Percentiles rank a stretch among this genome's conserved stretches.
Conservation (phyloP, 148 eudicot species). For the Spergularia marina region DNA sequence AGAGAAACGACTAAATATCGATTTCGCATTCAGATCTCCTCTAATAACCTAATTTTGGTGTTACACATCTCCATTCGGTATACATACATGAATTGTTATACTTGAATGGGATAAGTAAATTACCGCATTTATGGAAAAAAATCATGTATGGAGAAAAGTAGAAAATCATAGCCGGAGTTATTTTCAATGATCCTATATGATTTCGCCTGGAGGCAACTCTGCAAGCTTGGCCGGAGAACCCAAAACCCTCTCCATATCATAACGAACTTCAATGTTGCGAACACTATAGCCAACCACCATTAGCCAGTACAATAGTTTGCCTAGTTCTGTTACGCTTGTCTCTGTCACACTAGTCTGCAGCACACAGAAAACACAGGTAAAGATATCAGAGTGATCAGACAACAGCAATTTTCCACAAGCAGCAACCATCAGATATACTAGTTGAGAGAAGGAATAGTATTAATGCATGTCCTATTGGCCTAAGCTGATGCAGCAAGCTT, state of each 20-base stretch:
- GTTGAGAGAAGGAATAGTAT: not conserved
- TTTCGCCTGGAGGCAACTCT: constrained; percentile 79
- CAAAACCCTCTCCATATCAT: constrained; percentile 81
- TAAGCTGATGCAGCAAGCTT: not conserved
- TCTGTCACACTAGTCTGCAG: constrained; percentile 65
- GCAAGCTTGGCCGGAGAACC: constrained; percentile 67
- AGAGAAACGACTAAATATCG: not conserved
- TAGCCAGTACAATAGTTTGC: constrained; percentile 77
- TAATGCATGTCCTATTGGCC: not conserved
- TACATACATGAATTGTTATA: constrained; percentile 6
- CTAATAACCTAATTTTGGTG: not conserved
- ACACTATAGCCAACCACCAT: constrained; percentile 92
- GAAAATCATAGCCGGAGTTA: not conserved
- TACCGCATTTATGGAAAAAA: constrained; percentile 1
- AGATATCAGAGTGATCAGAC: not conserved
- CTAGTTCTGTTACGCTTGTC: constrained; percentile 84
- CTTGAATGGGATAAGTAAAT: not conserved
- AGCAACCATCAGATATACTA: not conserved
- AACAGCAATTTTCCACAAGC: not conserved
- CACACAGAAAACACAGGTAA: constrained; percentile 2
- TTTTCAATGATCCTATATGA: constrained; percentile 27
- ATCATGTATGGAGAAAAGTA: too few relatives aligned
- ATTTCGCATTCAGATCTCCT: constrained; percentile 4
- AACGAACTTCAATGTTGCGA: constrained; percentile 87
- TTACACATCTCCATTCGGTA: too few relatives aligned